Evolutionary conservation across 2,329 filamentous ascomycete genomes (phyloP).

Genomic region (Trichoderma gracile): DNA sequence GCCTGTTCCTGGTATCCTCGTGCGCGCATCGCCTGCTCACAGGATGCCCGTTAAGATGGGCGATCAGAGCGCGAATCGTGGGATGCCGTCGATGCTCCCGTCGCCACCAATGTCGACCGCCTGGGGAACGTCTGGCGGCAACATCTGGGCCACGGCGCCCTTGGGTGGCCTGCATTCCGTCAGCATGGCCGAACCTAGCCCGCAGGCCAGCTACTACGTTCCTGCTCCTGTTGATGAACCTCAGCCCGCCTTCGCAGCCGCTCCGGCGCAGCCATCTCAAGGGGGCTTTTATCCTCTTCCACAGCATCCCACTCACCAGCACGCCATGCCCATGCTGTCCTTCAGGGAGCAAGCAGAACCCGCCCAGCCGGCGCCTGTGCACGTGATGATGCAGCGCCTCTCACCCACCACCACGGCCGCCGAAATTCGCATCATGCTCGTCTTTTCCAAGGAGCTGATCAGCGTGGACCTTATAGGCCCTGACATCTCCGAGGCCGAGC

Average conservation of each 20-base stretch:
- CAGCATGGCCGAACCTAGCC: too few species aligned
- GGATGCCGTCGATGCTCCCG: slow-evolving; percentile 27
- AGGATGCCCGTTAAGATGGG: slow-evolving; percentile 36
- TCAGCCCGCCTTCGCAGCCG: too few species aligned
- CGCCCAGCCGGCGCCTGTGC: slow-evolving; percentile 41
- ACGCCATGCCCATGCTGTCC: slow-evolving; percentile 36
- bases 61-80: slow-evolving; percentile 28
- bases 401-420: slow-evolving; percentile 57
- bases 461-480: slow-evolving; percentile 53
- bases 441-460: slow-evolving; percentile 58
- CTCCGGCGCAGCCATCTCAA: slow-evolving; percentile 27
- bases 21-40: too few species aligned
- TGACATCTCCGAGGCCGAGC: slow-evolving; percentile 52
- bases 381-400: slow-evolving; percentile 55
- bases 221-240: too few species aligned
- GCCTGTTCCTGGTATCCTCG: too few species aligned
- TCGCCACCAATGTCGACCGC: slow-evolving; percentile 31
- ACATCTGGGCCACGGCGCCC: neutral
- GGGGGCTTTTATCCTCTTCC: slow-evolving; percentile 31
- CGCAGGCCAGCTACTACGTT: too few species aligned
- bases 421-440: slow-evolving; percentile 56
- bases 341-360: slow-evolving; percentile 29
- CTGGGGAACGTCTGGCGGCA: neutral
- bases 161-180: neutral
- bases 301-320: slow-evolving; percentile 33